These are phyloP conservation scores for Coemansia sp. DNA, from an alignment of 192 early-diverging fungal genomes.

Conservation along the genomic window DNA sequence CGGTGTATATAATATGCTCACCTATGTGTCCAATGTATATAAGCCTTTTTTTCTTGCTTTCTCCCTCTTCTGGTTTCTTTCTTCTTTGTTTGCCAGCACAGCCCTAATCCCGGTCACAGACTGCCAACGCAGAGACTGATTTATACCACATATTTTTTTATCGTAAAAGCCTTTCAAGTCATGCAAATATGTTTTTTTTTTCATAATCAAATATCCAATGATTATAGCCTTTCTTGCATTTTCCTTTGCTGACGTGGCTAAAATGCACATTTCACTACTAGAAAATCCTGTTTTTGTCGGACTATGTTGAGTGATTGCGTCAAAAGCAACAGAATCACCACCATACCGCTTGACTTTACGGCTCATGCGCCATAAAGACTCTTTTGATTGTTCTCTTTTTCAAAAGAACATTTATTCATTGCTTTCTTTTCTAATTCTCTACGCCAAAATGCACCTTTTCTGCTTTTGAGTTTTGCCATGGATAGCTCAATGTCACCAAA, in stretches of 20 bases:
- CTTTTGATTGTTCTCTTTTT: background rate
- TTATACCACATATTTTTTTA: too few species aligned
- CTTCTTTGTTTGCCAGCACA: background rate
- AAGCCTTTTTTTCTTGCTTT: background rate
- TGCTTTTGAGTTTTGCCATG: background rate
- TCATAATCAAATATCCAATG: too few species aligned
- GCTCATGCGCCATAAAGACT: too few species aligned
- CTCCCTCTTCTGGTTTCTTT: background rate
- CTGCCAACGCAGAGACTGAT: too few species aligned
- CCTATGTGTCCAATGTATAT: too few species aligned
- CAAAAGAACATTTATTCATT: background rate
- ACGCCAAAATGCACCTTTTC: background rate
- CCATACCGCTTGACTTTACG: too few species aligned
- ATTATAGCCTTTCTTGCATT: too few species aligned
- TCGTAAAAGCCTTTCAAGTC: too few species aligned
- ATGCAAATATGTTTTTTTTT: too few species aligned
- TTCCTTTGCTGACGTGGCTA: background rate
- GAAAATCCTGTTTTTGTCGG: background rate
- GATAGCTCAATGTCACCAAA: constrained; percentile 54
- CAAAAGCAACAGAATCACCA: background rate
- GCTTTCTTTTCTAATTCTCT: background rate
- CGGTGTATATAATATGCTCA: too few species aligned
- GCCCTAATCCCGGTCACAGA: background rate
- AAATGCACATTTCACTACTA: background rate
- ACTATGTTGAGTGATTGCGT: background rate